These are phyloP conservation scores for Wickerhamiella australiensis DNA, from an alignment of 805 yeast genomes.

Conservation along the genomic window DNA sequence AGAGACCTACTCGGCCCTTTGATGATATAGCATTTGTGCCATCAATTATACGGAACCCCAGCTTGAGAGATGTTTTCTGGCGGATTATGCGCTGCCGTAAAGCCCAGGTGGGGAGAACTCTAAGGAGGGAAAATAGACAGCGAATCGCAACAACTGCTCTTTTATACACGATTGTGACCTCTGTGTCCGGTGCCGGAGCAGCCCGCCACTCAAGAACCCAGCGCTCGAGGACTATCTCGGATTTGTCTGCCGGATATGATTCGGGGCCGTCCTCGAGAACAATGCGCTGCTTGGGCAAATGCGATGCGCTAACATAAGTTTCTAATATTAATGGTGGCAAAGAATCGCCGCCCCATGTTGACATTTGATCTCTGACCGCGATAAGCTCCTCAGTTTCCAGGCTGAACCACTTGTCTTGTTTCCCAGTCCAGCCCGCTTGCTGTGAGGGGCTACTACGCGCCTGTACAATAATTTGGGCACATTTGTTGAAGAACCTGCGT, in stretches of 20 bases:
- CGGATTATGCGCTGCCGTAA: conserved; percentile 38
- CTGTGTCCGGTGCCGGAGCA: conserved; percentile 26
- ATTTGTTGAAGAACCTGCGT: conserved; percentile 32
- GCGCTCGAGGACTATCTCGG: conserved; percentile 84
- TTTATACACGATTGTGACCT: conserved; percentile 58
- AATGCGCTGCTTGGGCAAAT: conserved; percentile 45
- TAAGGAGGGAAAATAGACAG: conserved; percentile 51
- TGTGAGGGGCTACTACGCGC: conserved; percentile 18
- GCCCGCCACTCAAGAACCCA: conserved; percentile 80
- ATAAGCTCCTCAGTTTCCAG: conserved; percentile 32
- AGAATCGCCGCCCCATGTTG: conserved; percentile 42
- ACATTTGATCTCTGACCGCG: conserved; percentile 42
- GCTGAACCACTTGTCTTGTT: conserved; percentile 31
- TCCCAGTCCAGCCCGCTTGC: conserved; percentile 18
- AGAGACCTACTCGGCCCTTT: conserved; percentile 74
- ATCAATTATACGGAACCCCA: conserved; percentile 52
- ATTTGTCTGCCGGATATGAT: conserved; percentile 43
- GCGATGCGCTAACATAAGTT: conserved; percentile 58
- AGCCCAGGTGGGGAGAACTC: conserved; percentile 61
- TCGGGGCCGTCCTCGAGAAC: conserved; percentile 45
- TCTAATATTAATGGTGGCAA: conserved; percentile 77
- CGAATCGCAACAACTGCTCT: conserved; percentile 64
- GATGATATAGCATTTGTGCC: conserved; percentile 70
- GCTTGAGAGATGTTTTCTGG: conserved; percentile 33
- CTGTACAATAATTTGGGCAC: conserved; percentile 29